Base-by-base conservation (phyloP, 139 green algal species). In the Chlorella sp. region DNA sequence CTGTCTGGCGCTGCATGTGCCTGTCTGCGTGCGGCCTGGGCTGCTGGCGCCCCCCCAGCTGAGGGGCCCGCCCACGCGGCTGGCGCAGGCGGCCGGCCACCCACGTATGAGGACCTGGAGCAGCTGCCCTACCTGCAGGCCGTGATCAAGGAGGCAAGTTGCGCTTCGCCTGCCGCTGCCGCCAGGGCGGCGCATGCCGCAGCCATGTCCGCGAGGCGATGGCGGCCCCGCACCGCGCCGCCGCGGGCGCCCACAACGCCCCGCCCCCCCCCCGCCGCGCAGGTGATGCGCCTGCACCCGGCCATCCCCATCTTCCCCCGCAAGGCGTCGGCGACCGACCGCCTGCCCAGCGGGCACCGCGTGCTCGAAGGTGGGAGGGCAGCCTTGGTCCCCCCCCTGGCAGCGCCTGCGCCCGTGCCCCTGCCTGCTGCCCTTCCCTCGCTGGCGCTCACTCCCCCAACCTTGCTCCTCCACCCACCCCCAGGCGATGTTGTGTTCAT, bases 401-500 rank as follows among this genome's bases (percentile, higher is more conserved):
- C n/a, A n/a, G n/a, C n/a, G n/a, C n/a, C n/a, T n/a, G n/a, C n/a
- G n/a, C n/a, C n/a, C n/a, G 14, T 29, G 11, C 53, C 53, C 19
- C 11, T 33, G 12, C 67, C 43, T 11, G 46, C 67, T 62, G 14
- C 46, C 46, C 46, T 55, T 17, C 14, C 17, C 46, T 55, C n/a
- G n/a, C n/a, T 55, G 46, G 46, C 46, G 17, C 46, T 17, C 46
- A 55, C 46, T 17, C 46, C 14, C 46, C 14, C 46, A 27, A 55
- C 17, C 14, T 55, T 55, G 46, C 17, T 27, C 46, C 46, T 55
- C 8, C 14, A 8, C n/a, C 59, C 23, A 7, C 9, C 55, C 38
- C 38, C 70, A 75, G 90, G 90, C n/a, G 90, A 94, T 45, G 86
- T 93, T 50, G 88, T 94, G 41, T 90, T 94, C 67, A 91, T 94